Percentiles rank a stretch among this genome's conserved stretches.
phyloP scores from a whole-genome alignment of 192 early-diverging fungal species.

The Rhizoclosmatium sp. region DNA sequence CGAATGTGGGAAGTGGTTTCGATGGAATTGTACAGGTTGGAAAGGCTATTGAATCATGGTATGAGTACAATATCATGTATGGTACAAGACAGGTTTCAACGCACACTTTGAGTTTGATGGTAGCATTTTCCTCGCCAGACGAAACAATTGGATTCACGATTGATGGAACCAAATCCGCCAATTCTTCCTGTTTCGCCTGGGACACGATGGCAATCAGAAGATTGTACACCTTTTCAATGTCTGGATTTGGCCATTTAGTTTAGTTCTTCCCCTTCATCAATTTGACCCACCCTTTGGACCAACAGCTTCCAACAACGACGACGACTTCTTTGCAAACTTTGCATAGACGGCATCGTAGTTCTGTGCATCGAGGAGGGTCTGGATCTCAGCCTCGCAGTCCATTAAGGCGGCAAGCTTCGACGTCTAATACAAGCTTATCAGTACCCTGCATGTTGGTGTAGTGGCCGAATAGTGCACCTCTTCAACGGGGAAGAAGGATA shows the following conservation, averaged over 20 bases:
- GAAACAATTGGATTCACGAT: constrained; percentile 57
- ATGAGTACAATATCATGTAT: neutral
- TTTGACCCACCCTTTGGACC: neutral
- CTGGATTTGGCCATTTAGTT: constrained; percentile 39
- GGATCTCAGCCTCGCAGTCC: constrained; percentile 58
- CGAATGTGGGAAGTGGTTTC: constrained; percentile 62
- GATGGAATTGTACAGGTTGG: constrained; percentile 88
- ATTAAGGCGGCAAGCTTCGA: constrained; percentile 77
- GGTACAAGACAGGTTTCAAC: neutral
- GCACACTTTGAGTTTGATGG: constrained; percentile 72
- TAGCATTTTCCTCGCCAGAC: constrained; percentile 52
- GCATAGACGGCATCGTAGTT: constrained; percentile 67
- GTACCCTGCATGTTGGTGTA: neutral
- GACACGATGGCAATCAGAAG: constrained; percentile 71
- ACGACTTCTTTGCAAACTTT: constrained; percentile 63
- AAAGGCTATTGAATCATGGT: constrained; percentile 53
- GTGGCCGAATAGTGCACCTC: constrained; percentile 15
- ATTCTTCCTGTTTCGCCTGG: constrained; percentile 51
- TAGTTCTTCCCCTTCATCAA: neutral
- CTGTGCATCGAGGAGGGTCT: constrained; percentile 61
- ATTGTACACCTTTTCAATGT: constrained; percentile 74
- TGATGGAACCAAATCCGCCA: constrained; percentile 54
- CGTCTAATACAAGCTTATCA: constrained; percentile 52
- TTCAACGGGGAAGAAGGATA: constrained; percentile 42
- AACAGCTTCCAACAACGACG: constrained; percentile 53